These are phyloP conservation scores for Candida dubliniensis DNA, from an alignment of 1,139 yeast genomes.

Conservation along the genomic window DNA sequence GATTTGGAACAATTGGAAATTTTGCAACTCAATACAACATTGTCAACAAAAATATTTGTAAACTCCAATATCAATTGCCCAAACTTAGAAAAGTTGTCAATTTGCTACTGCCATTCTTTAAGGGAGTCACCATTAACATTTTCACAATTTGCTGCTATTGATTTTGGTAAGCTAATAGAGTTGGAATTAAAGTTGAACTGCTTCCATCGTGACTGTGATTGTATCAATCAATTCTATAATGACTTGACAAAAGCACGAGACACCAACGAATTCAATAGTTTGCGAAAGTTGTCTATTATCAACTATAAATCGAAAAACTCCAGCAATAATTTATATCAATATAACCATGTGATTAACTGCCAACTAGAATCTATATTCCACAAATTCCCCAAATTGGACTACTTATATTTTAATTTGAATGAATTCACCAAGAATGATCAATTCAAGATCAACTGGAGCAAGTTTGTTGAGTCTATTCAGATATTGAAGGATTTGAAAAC, in stretches of 20 bases:
- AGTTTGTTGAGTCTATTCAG: slow-evolving; percentile 3
- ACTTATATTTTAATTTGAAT: slow-evolving; percentile 12
- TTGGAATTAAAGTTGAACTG: slow-evolving; percentile 16
- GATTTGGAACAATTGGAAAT: slow-evolving; percentile 6
- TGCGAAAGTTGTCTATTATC: slow-evolving; percentile 11
- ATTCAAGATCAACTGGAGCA: slow-evolving; percentile 12
- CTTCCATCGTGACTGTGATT: slow-evolving; percentile 14
- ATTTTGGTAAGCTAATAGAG: slow-evolving; percentile 11
- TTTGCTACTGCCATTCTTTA: slow-evolving; percentile 14
- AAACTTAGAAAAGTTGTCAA: slow-evolving; percentile 12
- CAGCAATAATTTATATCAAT: slow-evolving; percentile 11
- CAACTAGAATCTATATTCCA: slow-evolving; percentile 9
- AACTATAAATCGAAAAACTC: slow-evolving; percentile 15
- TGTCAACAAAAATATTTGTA: slow-evolving; percentile 13
- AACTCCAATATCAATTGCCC: slow-evolving; percentile 8
- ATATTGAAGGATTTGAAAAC: slow-evolving; percentile 4
- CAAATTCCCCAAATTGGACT: slow-evolving; percentile 10
- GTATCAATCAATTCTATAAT: slow-evolving; percentile 14
- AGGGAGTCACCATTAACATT: slow-evolving; percentile 9
- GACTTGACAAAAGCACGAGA: slow-evolving; percentile 8
- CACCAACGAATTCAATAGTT: slow-evolving; percentile 9
- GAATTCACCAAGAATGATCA: slow-evolving; percentile 10
- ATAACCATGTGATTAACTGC: slow-evolving; percentile 9
- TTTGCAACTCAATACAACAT: slow-evolving; percentile 14
- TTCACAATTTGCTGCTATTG: slow-evolving; percentile 6